Base-by-base conservation (phyloP, 257 asterid species). In the Henckelia pumila region DNA sequence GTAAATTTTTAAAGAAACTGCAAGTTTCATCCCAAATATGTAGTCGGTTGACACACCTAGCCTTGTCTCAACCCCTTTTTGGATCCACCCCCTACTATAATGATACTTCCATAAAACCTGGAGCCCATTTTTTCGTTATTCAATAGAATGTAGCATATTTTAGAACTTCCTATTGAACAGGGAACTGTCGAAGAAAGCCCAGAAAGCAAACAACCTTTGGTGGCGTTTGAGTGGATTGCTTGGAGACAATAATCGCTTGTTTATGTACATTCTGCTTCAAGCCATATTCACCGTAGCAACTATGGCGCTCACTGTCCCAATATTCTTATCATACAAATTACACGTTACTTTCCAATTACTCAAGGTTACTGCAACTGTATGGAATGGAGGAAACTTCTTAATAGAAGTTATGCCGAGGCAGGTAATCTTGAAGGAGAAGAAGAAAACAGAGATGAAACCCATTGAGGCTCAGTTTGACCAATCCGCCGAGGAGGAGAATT, bases 351-450 rank as follows among this genome's bases (percentile, higher is more conserved):
- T 94, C 73, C 99, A 91, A 84, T 55, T 88, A 67, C 91, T 94
- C 58, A 94, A 91, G 83, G 88, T 94, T 58, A 85, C 95, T 28
- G 97, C 99, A 20, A 37, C 95, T 8, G 78, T 89, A 28, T 91
- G 99, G 97, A 91, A 91, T 25, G 97, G 99, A 47, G 99, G 97
- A 6, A 91, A 84, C 85, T 94, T 94, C 67, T 67, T 94, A 58
- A 82, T 91, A 2, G 99, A 94, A 75, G 99, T 94, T 71, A 91
- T 94, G 97, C 99, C 99, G 0, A 87, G 92, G 33, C 99, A 90
- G 56, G 95, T 88, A 40, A 80, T 90, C 30, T 85, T 81, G 64
- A 90, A 86, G 75, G 95, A 93, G 87, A 88, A 83, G 75, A 88
- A 88, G 79, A 93, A 85, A 71, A 73, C 86, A 52, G 89, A 86